These are phyloP conservation scores for Colletotrichum aenigma DNA, from an alignment of 2,329 filamentous ascomycete species.

Conservation along the genomic window DNA sequence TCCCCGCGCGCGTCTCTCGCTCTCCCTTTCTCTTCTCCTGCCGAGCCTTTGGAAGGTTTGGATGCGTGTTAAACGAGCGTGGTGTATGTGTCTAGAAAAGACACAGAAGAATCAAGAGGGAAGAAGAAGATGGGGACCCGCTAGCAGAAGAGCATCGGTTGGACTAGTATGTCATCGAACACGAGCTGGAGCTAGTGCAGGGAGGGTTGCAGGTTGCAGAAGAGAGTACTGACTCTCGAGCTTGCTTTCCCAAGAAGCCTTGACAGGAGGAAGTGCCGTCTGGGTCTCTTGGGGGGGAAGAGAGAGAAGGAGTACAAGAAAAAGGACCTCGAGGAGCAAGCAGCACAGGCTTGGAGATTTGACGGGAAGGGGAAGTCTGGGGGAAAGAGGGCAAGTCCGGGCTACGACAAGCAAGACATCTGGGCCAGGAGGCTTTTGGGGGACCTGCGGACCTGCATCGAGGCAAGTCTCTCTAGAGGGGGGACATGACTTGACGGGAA, in stretches of 20 bases:
- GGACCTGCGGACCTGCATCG: not conserved
- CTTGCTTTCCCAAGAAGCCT: not conserved
- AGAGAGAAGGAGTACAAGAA: not conserved
- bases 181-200: slow-evolving; percentile 5
- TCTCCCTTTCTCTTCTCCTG: slow-evolving; percentile 5
- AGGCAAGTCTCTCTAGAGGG: not conserved
- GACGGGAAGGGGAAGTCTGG: not conserved
- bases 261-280: not conserved
- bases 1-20: not conserved
- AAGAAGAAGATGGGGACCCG: slow-evolving; percentile 4
- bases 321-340: not conserved
- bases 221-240: not conserved
- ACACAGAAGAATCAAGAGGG: not conserved
- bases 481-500: slow-evolving; percentile 14
- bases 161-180: slow-evolving; percentile 14
- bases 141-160: slow-evolving; percentile 2
- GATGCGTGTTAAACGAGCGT: slow-evolving; percentile 3
- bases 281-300: not conserved
- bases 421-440: not conserved
- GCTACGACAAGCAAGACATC: not conserved
- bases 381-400: not conserved
- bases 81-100: not conserved
- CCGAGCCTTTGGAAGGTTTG: not conserved
- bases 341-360: not conserved
- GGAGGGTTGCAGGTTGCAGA: not conserved